Evolutionary conservation across 306 rosid genomes (phyloP), one percentile per base, ranked within the genome.

Genomic region (Urtica urens): DNA sequence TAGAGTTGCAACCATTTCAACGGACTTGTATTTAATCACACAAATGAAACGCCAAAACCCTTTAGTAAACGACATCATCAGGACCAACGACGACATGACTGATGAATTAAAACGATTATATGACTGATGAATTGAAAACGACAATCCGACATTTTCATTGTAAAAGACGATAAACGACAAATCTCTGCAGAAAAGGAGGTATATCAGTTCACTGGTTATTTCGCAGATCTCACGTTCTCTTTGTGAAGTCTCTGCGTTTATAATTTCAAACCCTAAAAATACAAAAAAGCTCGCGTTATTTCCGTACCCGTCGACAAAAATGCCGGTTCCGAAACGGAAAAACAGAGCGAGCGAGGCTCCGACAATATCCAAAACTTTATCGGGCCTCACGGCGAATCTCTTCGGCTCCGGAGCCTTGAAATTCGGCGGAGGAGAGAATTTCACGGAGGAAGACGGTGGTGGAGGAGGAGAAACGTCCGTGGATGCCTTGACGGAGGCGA

Each of bases 391-490:
- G 15, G 49, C 65, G 49, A 92, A 92, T 48, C 73, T 80, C 77
- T 92, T 65, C 0, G 99, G 96, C 75, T 85, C 78, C 38, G 99
- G 99, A 38, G 83, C 58, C 70, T 79, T 92, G 87, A 92, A 92
- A 68, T 82, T 60, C 8, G 79, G 78, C 0, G 99, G 99, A 62
- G 94, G 72, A 57, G 76, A 22, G 29, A 85, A 45, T 11, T 68
- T 49, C 15, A 3, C 23, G 12, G 82, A 30, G 2, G 63, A 53
- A 1, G 73, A 44, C 23, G 78, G 33, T 46, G 68, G 19, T 13
- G 53, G 14, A 51, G 63, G 53, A 7, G 50, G 68, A 48, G 93
- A 73, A 57, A 40, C 34, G 23, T 51, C 38, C 13, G 60, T 3
- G 3, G 72, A 52, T 38, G 83, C 86, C 73, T 86, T 77, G 23